These are phyloP conservation scores for Pleomassaria siparia DNA, from an alignment of 2,329 filamentous ascomycete species.

Conservation along the genomic window DNA sequence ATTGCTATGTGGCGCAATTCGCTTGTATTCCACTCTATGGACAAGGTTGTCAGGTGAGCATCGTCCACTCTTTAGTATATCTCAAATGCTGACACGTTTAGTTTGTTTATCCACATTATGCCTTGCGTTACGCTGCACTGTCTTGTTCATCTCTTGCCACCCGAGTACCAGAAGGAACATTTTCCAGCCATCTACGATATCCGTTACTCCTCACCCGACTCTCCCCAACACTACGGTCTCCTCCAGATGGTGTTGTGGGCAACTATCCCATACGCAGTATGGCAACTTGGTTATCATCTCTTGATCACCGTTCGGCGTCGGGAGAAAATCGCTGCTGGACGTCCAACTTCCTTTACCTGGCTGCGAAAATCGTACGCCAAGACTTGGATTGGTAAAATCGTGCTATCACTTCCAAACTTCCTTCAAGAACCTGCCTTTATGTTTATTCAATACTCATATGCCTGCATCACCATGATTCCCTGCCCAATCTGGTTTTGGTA, in stretches of 20 bases:
- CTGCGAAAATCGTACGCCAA: conserved; percentile 88
- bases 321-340: conserved; percentile 92
- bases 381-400: conserved; percentile 82
- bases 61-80: conserved; percentile 1
- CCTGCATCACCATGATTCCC: conserved; percentile 88
- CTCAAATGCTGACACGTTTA: conserved; percentile 32
- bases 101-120: conserved; percentile 99
- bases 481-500: conserved; percentile 95
- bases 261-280: conserved; percentile 85
- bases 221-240: conserved; percentile 77
- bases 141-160: conserved; percentile 77
- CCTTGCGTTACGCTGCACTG: conserved; percentile 92
- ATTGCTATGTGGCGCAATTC: conserved; percentile 99
- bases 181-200: conserved; percentile 88
- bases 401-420: conserved; percentile 71
- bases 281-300: conserved; percentile 92
- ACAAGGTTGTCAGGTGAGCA: conserved; percentile 83
- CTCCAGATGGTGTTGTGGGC: conserved; percentile 91
- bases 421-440: conserved; percentile 92
- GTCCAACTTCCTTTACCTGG: conserved; percentile 97
- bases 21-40: conserved; percentile 95
- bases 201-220: conserved; percentile 67
- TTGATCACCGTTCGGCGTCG: conserved; percentile 93
- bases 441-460: conserved; percentile 91
- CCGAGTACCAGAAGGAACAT: conserved; percentile 64